Evolutionary conservation across 2,329 filamentous ascomycete species (phyloP), one percentile per base, ranked within the genome.

Genomic region (Fusarium globosum): DNA sequence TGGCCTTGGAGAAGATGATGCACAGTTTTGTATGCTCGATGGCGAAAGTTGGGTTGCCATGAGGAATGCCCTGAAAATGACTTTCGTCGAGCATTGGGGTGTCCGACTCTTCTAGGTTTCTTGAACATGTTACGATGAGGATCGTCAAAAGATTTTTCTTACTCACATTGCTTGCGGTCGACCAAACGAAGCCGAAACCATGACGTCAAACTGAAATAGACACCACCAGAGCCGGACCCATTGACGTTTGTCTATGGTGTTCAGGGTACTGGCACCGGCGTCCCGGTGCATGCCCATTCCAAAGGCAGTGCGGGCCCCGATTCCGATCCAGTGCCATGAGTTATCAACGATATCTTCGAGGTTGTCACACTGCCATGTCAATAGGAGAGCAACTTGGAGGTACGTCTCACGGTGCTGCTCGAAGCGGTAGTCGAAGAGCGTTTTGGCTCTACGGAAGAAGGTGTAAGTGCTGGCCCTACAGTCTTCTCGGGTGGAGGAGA

Each of bases 311-410:
- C 87, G 83, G 23, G 83, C 83, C 10, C 87, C 88, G 7, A 87
- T 82, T 6, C 88, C 88, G 12, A 88, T 82, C 87, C 87, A 89
- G 67, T 81, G 80, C 80, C 82, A 88, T 21, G 85, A 84, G 71
- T 89, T 89, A 43, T 86, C 85, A 9, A 86, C 81, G 12, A 89
- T 85, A 76, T 88, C 87, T 70, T 89, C 88, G 30, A 87, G 86
- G 20, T 86, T 84, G 55, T 89, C 86, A 3, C 86, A 85, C 70
- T 88, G 85, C 88, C 88, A 89, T 5, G 87, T 88, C 59, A 89
- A 73, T 3, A 89, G 82, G 28, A 89, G 79, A 4, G 87, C 86
- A 7, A 85, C 85, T 76, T 89, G 88, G n/a, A 89, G 82, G 56
- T 89, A 81, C 38, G 85, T 83, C 68, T 87, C 85, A 20, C 88